These are phyloP conservation scores for Sonneratia caseolaris DNA, from an alignment of 345 rosid species.

Conservation along the genomic window DNA sequence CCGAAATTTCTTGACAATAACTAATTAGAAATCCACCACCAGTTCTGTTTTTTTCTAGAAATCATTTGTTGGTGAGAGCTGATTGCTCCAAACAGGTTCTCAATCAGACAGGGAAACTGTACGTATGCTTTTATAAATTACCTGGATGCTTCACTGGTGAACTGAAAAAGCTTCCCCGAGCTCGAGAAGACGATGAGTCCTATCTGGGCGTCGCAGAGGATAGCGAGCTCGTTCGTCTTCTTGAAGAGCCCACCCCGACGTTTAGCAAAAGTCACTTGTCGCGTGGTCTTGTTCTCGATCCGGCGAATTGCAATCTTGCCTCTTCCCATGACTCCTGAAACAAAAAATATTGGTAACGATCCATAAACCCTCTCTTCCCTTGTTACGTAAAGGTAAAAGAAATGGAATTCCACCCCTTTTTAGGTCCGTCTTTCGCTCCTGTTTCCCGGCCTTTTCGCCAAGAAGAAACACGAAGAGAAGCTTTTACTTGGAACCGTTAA, in stretches of 20 bases:
- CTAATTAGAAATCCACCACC: not conserved
- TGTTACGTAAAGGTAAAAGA: not conserved
- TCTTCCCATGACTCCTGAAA: conserved; percentile 1
- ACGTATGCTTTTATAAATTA: not conserved
- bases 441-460: not conserved
- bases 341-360: not conserved
- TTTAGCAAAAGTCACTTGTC: conserved; percentile 4
- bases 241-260: conserved; percentile 5
- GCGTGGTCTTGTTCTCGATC: conserved; percentile 9
- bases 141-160: conserved; percentile 3
- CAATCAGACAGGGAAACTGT: not conserved
- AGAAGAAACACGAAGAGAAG: not conserved
- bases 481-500: not conserved
- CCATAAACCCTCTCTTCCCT: not conserved
- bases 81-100: not conserved
- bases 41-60: not conserved
- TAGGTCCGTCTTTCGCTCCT: not conserved
- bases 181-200: conserved; percentile 6
- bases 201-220: conserved; percentile 7
- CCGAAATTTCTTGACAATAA: not conserved
- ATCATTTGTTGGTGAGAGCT: not conserved
- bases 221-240: conserved; percentile 5
- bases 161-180: conserved; percentile 5
- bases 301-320: conserved; percentile 7
- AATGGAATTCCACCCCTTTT: not conserved